phyloP scores from a whole-genome alignment of 306 rosid genomes.

The Cicer chorassanicum region DNA sequence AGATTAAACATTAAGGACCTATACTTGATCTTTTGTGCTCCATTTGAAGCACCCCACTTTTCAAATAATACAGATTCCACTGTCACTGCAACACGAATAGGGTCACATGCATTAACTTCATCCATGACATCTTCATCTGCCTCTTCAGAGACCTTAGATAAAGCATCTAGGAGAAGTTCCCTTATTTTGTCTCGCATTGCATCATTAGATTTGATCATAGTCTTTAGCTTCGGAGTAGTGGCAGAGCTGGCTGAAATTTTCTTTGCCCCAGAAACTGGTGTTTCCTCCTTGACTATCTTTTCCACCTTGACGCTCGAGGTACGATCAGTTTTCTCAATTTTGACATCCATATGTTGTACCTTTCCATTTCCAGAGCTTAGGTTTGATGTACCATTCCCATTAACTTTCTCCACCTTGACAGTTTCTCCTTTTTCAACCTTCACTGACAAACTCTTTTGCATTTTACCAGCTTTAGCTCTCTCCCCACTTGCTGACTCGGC shows the following conservation, averaged over 20 bases:
- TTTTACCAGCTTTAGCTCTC: conserved; percentile 70
- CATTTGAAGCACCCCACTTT: conserved; percentile 91
- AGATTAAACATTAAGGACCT: conserved; percentile 91
- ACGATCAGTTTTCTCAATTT: conserved; percentile 55
- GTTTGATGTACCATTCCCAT: conserved; percentile 53
- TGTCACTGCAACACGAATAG: conserved; percentile 85
- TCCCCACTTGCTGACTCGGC: conserved; percentile 58
- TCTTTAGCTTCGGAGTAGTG: conserved; percentile 68
- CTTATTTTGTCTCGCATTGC: conserved; percentile 72
- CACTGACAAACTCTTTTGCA: conserved; percentile 60
- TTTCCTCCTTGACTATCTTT: conserved; percentile 61
- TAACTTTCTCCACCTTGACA: conserved; percentile 63
- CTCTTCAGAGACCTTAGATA: conserved; percentile 73
- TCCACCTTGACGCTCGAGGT: conserved; percentile 66
- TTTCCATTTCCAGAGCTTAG: conserved; percentile 53
- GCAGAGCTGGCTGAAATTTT: conserved; percentile 53
- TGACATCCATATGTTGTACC: conserved; percentile 52
- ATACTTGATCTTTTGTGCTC: conserved; percentile 85
- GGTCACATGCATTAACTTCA: conserved; percentile 69
- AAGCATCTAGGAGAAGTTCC: conserved; percentile 76
- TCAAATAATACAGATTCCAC: conserved; percentile 87
- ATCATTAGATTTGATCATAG: conserved; percentile 80
- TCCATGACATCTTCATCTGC: conserved; percentile 64
- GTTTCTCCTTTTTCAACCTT: conserved; percentile 72
- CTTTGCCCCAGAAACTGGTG: conserved; percentile 52